These are phyloP conservation scores for Fusarium nematophilum DNA, from an alignment of 2,329 filamentous ascomycete genomes.

Conservation along the genomic window DNA sequence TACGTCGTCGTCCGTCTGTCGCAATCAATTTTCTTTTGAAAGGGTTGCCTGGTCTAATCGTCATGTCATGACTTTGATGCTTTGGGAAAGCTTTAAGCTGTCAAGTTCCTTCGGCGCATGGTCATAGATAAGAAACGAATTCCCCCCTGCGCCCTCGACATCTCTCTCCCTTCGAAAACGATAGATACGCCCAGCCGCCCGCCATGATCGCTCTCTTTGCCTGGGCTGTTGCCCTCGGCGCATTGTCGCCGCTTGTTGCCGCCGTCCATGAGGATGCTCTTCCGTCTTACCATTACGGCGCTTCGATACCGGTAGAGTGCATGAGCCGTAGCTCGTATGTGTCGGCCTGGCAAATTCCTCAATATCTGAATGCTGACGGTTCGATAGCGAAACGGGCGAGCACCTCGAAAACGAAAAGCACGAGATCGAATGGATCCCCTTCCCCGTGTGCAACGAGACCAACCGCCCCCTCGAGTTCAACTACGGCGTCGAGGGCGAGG, in stretches of 20 bases:
- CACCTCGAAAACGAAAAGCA: slow-evolving; percentile 85
- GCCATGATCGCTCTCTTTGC: slow-evolving; percentile 33
- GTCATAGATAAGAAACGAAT: neutral
- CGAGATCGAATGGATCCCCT: slow-evolving; percentile 91
- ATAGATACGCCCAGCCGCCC: too few species aligned
- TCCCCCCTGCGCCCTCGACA: slow-evolving; percentile 2
- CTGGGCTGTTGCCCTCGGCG: slow-evolving; percentile 36
- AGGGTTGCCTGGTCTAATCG: slow-evolving; percentile 19
- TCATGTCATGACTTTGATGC: slow-evolving; percentile 33
- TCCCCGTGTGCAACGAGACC: slow-evolving; percentile 91
- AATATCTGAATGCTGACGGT: neutral
- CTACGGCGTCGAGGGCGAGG: slow-evolving; percentile 84
- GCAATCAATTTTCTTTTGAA: neutral
- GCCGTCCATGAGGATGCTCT: slow-evolving; percentile 56
- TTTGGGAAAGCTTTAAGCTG: slow-evolving; percentile 22
- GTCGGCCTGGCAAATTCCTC: neutral
- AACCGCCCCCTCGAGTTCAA: slow-evolving; percentile 81
- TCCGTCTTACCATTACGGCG: slow-evolving; percentile 74
- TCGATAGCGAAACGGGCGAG: slow-evolving; percentile 82
- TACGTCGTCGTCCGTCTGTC: slow-evolving; percentile 1
- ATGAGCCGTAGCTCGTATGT: slow-evolving; percentile 79
- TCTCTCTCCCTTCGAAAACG: neutral
- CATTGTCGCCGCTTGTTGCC: slow-evolving; percentile 42
- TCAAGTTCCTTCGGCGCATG: slow-evolving; percentile 12
- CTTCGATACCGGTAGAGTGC: slow-evolving; percentile 76